A percentile compares a stretch with the other conserved stretches of the same genome.
These are phyloP conservation scores for Bondarzewia mesenterica DNA, from an alignment of 1,284 basidiomycete species.

Conservation along the genomic window DNA sequence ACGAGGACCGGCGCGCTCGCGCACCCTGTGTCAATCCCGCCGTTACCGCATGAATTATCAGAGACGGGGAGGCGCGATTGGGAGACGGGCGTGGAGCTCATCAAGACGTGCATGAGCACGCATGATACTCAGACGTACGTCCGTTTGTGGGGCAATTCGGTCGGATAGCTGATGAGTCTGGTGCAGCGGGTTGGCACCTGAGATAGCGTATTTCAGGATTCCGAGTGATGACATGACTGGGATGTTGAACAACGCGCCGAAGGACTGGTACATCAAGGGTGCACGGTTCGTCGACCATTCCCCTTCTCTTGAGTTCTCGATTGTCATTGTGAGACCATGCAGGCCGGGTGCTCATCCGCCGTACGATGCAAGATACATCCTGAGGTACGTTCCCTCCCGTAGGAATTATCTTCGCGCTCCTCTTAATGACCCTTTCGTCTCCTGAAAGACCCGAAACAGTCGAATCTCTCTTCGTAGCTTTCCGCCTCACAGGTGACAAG, in stretches of 20 bases:
- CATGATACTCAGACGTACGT: constrained; percentile 80
- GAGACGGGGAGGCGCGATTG: constrained; percentile 66
- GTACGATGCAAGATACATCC: constrained; percentile 87
- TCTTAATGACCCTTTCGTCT: too few species aligned
- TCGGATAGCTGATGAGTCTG: too few species aligned
- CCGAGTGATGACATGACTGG: constrained; percentile 42
- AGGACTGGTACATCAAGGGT: constrained; percentile 88
- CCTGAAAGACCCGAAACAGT: constrained; percentile 95
- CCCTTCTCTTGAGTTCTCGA: background rate
- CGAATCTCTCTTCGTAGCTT: constrained; percentile 88
- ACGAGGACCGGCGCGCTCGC: constrained; percentile 53
- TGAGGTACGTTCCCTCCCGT: constrained; percentile 41
- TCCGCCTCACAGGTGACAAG: constrained; percentile 76
- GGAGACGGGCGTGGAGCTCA: constrained; percentile 71
- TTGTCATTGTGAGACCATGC: too few species aligned
- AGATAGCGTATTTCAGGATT: constrained; percentile 74
- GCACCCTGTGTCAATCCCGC: constrained; percentile 49
- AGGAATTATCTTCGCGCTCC: background rate
- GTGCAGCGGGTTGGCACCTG: constrained; percentile 68
- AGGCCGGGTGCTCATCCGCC: constrained; percentile 43
- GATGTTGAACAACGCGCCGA: constrained; percentile 25
- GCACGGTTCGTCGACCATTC: constrained; percentile 37
- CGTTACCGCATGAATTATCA: constrained; percentile 47
- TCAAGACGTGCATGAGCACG: constrained; percentile 85
- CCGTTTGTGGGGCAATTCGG: constrained; percentile 1